Evolutionary conservation across 73 alveolate genomes (phyloP), one percentile per base, ranked within the genome.

Genomic region (Symbiodinium pilosum): DNA sequence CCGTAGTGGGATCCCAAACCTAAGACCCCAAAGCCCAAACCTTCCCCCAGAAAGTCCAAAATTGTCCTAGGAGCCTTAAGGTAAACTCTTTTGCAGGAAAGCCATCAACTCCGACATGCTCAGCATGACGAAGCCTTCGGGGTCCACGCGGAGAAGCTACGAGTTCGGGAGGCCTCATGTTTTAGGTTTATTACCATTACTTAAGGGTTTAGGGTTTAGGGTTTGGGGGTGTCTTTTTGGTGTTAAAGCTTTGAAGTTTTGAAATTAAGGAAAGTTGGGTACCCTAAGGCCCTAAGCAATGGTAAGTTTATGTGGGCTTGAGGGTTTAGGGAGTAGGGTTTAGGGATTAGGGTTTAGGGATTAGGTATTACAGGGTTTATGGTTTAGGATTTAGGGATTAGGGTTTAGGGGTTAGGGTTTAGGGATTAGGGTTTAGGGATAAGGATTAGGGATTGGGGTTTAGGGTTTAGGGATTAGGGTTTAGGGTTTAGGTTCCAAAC

Each of bases 61-160:
- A 5, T 16, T 47, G 64, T 47, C 16, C n/a, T 51, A 51, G 4
- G 4, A 16, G 28, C 71, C 71, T 2, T 3, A 54, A 1, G n/a
- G 71, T 64, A 64, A 30, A 26, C 9, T 39, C 11, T 4, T 28
- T 1, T 24, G 38, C 93, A 87, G 95, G 95, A 88, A 40, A 88
- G 86, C 95, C 95, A 88, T 38, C 86, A 83, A 32, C 69, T 59
- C 26, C 85, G 73, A 28, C 95, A 88, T 34, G 95, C 43, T 2
- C 95, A 88, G 51, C 95, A 88, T 36, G 95, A 88, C 86, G 86
- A 88, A 59, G 95, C 81, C 43, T 51, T 88, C 95, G 42, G 43
- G 30, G 86, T 86, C 34, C 95, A 88, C 85, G 69, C 73, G 86
- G 95, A 88, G n/a, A 56, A 43, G 85, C 71, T 42, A 11, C 85